These are phyloP conservation scores for Polygonum maritimum DNA, from an alignment of 148 eudicot genomes.

Conservation along the genomic window DNA sequence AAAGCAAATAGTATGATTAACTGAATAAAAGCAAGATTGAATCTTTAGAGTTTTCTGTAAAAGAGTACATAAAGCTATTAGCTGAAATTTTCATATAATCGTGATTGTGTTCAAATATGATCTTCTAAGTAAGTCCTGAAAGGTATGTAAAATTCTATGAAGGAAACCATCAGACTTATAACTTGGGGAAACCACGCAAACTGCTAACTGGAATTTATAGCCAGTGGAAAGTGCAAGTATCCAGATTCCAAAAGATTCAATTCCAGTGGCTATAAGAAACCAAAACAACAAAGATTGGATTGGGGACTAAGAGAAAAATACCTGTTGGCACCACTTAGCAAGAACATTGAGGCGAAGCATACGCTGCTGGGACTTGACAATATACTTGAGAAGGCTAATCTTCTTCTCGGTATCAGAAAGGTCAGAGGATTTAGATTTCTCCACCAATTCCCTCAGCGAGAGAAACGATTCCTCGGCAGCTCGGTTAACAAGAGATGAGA, in stretches of 20 bases:
- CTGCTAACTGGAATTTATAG: neutral
- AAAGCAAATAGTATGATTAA: neutral
- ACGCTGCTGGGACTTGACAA: slow-evolving; percentile 90
- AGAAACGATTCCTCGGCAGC: slow-evolving; percentile 84
- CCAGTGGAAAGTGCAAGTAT: neutral
- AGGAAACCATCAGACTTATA: neutral
- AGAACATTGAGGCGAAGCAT: slow-evolving; percentile 96
- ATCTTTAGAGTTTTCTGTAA: neutral
- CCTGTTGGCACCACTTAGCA: slow-evolving; percentile 96
- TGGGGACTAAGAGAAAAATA: slow-evolving; percentile 3
- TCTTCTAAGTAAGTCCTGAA: neutral
- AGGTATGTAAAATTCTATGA: neutral
- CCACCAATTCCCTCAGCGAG: slow-evolving; percentile 78
- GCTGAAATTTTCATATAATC: neutral
- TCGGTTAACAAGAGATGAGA: slow-evolving; percentile 64
- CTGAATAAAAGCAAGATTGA: neutral
- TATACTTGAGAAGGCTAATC: slow-evolving; percentile 69
- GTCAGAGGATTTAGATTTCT: slow-evolving; percentile 58
- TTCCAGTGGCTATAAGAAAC: neutral
- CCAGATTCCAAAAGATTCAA: neutral
- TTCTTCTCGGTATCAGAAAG: slow-evolving; percentile 86
- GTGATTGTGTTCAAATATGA: neutral
- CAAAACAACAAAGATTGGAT: neutral
- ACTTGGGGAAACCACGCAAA: neutral
- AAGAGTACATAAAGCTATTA: neutral